Conservation (phyloP, 805 yeast genomes). For the Cyberlindnera xylosilytica region DNA sequence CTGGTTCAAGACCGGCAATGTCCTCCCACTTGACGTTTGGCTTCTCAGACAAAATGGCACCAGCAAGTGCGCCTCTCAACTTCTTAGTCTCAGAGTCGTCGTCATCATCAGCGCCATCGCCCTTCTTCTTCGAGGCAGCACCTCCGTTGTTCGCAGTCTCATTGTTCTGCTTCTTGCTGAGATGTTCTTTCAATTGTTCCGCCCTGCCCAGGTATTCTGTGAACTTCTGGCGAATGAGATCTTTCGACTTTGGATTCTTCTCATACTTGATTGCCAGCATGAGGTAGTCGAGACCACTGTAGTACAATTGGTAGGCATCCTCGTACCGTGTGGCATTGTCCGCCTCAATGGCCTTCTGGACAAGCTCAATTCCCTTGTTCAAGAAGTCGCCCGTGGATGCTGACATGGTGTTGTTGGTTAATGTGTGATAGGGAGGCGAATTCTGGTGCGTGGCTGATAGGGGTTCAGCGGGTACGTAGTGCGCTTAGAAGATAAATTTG, state of each 20-base stretch:
- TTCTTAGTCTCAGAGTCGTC: conserved; percentile 84
- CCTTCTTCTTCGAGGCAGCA: conserved; percentile 46
- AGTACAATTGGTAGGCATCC: conserved; percentile 91
- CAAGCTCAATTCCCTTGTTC: conserved; percentile 91
- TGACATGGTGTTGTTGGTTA: conserved; percentile 4
- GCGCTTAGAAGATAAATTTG: too few species aligned
- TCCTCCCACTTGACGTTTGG: conserved; percentile 95
- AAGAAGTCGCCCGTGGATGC: conserved; percentile 68
- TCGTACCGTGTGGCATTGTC: conserved; percentile 87
- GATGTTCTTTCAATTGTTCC: conserved; percentile 86
- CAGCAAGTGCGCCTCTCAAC: conserved; percentile 84
- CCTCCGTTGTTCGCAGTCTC: conserved; percentile 40
- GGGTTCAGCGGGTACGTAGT: too few species aligned
- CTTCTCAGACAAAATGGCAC: conserved; percentile 86
- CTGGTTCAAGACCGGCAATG: conserved; percentile 92
- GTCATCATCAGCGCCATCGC: conserved; percentile 59
- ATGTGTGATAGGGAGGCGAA: not conserved
- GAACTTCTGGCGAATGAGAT: conserved; percentile 80
- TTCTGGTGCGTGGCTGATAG: not conserved
- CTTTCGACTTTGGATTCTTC: conserved; percentile 86
- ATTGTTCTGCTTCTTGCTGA: conserved; percentile 58
- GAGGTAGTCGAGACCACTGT: conserved; percentile 88
- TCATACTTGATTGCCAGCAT: conserved; percentile 96
- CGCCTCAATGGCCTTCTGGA: conserved; percentile 92
- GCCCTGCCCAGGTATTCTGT: conserved; percentile 91